These are phyloP conservation scores for Pleurozium schreberi DNA, from an alignment of 225 moss, liverwort and hornwort species.

Conservation along the genomic window DNA sequence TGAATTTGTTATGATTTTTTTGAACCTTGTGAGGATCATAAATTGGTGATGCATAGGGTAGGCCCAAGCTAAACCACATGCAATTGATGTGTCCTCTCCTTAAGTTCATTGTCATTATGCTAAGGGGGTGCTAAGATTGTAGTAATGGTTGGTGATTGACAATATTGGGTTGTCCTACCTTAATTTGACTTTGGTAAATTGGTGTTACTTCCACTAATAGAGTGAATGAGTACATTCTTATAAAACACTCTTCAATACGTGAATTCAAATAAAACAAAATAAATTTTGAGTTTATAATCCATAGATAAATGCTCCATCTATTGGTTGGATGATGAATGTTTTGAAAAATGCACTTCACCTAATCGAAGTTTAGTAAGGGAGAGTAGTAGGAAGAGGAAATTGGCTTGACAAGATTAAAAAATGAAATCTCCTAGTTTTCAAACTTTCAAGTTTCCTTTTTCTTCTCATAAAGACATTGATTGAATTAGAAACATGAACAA, in stretches of 20 bases:
- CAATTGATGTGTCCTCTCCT: rapidly evolving
- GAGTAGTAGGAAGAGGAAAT: rapidly evolving
- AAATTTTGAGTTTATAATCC: not conserved
- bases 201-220: rapidly evolving
- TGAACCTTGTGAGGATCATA: too few relatives aligned
- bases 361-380: not conserved
- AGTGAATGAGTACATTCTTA: not conserved
- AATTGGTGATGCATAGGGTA: not conserved
- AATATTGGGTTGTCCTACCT: not conserved
- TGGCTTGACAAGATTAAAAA: too few relatives aligned
- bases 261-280: not conserved
- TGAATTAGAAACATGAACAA: too few relatives aligned
- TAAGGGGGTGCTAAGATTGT: not conserved
- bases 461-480: too few relatives aligned
- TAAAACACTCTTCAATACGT: not conserved
- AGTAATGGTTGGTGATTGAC: not conserved
- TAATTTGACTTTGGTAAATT: not conserved
- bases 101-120: not conserved
- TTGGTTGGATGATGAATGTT: not conserved
- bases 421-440: too few relatives aligned
- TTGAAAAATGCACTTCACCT: not conserved
- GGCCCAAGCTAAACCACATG: not conserved
- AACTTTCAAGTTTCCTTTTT: too few relatives aligned
- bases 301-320: not conserved
- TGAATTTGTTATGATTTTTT: not conserved